Percentiles rank a stretch among this genome's conserved stretches.
phyloP scores from a whole-genome alignment of 2,329 filamentous ascomycete species.

The Colletotrichum sp. region DNA sequence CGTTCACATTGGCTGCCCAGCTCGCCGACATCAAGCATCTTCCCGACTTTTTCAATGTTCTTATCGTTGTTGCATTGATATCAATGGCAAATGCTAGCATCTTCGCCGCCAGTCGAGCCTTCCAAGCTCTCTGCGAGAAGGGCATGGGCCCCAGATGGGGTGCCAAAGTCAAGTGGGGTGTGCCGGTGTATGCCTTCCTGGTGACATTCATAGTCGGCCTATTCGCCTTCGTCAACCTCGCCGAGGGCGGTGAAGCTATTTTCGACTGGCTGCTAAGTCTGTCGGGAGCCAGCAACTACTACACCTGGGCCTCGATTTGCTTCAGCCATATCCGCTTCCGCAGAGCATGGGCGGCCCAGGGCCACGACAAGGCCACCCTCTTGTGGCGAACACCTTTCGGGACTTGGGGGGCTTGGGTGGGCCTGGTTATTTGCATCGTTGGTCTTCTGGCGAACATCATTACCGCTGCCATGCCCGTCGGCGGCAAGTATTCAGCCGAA shows the following conservation, averaged over 20 bases:
- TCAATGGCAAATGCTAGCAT: slow-evolving; percentile 46
- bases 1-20: slow-evolving; percentile 30
- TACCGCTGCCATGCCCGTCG: slow-evolving; percentile 26
- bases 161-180: slow-evolving; percentile 34
- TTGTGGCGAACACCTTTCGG: slow-evolving; percentile 34
- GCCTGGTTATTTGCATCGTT: slow-evolving; percentile 28
- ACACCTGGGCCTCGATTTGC: slow-evolving; percentile 53
- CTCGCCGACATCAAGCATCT: slow-evolving; percentile 29
- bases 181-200: slow-evolving; percentile 45
- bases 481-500: slow-evolving; percentile 18
- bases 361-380: slow-evolving; percentile 35
- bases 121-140: slow-evolving; percentile 36
- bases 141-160: slow-evolving; percentile 36
- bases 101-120: slow-evolving; percentile 39
- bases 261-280: slow-evolving; percentile 53
- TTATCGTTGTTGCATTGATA: slow-evolving; percentile 38
- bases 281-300: slow-evolving; percentile 47
- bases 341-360: slow-evolving; percentile 41
- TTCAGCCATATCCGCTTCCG: slow-evolving; percentile 50
- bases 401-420: slow-evolving; percentile 27
- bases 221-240: slow-evolving; percentile 47
- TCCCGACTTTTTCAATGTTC: slow-evolving; percentile 35
- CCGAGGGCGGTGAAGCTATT: slow-evolving; percentile 37
- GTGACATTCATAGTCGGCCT: slow-evolving; percentile 43
- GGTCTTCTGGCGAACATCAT: slow-evolving; percentile 33